Evolutionary conservation across 768 basidiomycete genomes (phyloP).

Genomic region (Strobilomyces echinocephalus): DNA sequence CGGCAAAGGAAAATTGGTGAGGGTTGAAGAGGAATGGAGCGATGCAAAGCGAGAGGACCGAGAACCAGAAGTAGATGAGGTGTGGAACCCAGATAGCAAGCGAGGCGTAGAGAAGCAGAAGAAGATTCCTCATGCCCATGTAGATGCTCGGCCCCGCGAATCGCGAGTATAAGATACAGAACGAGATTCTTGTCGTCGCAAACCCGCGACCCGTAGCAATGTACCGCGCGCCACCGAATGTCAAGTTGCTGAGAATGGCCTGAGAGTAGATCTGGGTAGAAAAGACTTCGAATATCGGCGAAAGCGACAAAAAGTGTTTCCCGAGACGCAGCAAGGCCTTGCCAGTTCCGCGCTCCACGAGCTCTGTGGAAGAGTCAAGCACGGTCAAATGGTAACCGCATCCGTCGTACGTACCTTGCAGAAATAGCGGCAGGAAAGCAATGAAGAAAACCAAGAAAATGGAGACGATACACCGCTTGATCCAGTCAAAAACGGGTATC

Average conservation of each 20-base stretch:
- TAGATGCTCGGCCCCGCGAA: slow-evolving; percentile 99
- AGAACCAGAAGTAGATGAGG: slow-evolving; percentile 98
- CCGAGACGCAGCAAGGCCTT: slow-evolving; percentile 89
- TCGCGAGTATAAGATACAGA: slow-evolving; percentile 95
- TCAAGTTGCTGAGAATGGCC: slow-evolving; percentile 93
- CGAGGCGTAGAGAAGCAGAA: slow-evolving; percentile 86
- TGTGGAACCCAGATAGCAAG: slow-evolving; percentile 91
- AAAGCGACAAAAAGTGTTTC: slow-evolving; percentile 96
- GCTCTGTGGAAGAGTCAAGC: slow-evolving; percentile 47
- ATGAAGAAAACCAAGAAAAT: slow-evolving; percentile 99
- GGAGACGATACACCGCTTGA: slow-evolving; percentile 91
- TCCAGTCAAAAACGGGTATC: slow-evolving; percentile 96
- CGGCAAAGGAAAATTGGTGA: slow-evolving; percentile 96
- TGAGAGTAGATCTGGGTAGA: slow-evolving; percentile 98
- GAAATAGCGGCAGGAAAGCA: slow-evolving; percentile 92
- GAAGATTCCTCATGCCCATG: slow-evolving; percentile 92
- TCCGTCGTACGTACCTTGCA: slow-evolving; percentile 64
- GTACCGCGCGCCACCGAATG: slow-evolving; percentile 97
- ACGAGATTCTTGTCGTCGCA: slow-evolving; percentile 92
- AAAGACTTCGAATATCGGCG: slow-evolving; percentile 98
- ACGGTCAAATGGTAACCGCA: background rate
- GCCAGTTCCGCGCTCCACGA: slow-evolving; percentile 94
- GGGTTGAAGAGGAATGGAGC: slow-evolving; percentile 99
- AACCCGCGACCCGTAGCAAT: slow-evolving; percentile 99
- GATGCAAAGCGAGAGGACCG: slow-evolving; percentile 89